Evolutionary conservation across 805 yeast species (phyloP).

Genomic region (Candida ovalis): DNA sequence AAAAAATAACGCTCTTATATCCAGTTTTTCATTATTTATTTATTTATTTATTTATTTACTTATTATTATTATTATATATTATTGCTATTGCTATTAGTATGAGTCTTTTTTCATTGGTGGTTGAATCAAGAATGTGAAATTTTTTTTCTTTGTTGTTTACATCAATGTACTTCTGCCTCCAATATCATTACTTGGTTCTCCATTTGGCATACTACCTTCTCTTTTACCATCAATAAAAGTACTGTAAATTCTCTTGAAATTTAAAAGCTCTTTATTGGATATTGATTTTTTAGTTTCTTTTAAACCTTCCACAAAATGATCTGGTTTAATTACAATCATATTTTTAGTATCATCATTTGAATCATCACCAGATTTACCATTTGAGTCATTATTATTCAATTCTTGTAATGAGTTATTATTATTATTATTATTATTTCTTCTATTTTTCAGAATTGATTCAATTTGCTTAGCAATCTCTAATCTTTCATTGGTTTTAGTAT

Average conservation of each 20-base stretch:
- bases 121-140: too few species aligned
- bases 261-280: conserved; percentile 62
- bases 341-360: conserved; percentile 10
- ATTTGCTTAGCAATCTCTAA: conserved; percentile 17
- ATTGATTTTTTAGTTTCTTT: conserved; percentile 86
- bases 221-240: conserved; percentile 63
- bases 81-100: too few species aligned
- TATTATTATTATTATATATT: too few species aligned
- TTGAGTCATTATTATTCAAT: conserved; percentile 39
- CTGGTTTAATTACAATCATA: conserved; percentile 43
- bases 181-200: conserved; percentile 70
- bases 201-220: conserved; percentile 86
- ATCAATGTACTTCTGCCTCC: conserved; percentile 84
- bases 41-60: too few species aligned
- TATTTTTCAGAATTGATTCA: conserved; percentile 18
- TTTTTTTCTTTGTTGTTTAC: conserved; percentile 34
- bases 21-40: too few species aligned
- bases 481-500: conserved; percentile 4
- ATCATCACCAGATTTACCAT: conserved; percentile 11
- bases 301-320: conserved; percentile 60
- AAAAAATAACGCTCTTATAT: too few species aligned
- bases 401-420: conserved; percentile 7
- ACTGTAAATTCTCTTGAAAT: conserved; percentile 59
- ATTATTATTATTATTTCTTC: background rate
- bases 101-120: too few species aligned